Base-by-base conservation (phyloP, 768 basidiomycete genomes). In the Leccinum sublutescens region DNA sequence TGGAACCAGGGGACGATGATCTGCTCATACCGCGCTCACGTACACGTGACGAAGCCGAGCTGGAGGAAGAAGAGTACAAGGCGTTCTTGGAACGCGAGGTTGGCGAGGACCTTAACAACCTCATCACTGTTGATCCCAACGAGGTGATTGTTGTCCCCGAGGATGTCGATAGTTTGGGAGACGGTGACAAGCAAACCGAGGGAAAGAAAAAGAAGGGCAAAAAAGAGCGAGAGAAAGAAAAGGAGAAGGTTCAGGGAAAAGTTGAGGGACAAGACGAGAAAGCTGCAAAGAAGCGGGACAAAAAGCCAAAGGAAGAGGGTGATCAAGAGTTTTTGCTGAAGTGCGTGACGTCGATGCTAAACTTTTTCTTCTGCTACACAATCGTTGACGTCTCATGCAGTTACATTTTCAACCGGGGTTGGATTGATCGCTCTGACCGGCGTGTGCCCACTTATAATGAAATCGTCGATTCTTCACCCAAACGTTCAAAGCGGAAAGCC, bases 331-430 rank as follows among this genome's bases (percentile, higher is more conserved):
- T 98, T 68, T 76, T 98, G 55, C 81, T 94, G 78, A 89, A 93
- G 95, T 97, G 66, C 55, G 91, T 78, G 17, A 58, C 36, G 12
- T 21, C 11, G 45, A 47, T 3, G 45, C 21, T 15, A 9, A 2
- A 36, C 6, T 17, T 19, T 36, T 38, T 38, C 15, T 17, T 45
- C 33, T 34, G 5, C 17, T 56, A 8, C 45, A 49, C 36, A 38
- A 38, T 8, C 27, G 52, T 23, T 63, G 52, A 62, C 52, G 3
- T 34, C 55, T 54, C 40, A 1, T 8, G 5, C 66, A 98, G 95
- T 73, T 99, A 97, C 73, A 97, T 99, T 63, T 79, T 98, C 21
- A 95, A 96, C 72, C 92, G 97, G 29, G 97, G 96, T 1, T 99
- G 97, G 97, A 86, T 99, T 51, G 97, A 98, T 73, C 84, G 82